Percentiles rank a stretch among this genome's conserved stretches.
Conservation (phyloP, 331 rosid genomes). For the Pyracantha coccinea region DNA sequence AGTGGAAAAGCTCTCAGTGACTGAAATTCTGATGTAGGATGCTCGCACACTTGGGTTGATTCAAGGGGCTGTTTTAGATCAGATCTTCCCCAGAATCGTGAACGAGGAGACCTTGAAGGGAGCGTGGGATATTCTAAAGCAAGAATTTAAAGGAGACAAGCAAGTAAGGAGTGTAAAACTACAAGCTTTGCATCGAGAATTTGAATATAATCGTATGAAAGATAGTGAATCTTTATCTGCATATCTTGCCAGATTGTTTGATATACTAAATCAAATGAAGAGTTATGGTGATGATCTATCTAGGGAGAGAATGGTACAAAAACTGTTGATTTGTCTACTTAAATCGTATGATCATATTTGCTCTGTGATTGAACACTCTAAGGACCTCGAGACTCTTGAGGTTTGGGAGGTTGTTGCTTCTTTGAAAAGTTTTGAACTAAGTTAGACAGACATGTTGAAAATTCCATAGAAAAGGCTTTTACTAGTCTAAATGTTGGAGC, state of each 20-base stretch:
- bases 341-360: neutral
- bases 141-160: no score
- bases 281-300: neutral
- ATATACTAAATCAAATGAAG: neutral
- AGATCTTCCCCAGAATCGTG: no score
- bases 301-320: neutral
- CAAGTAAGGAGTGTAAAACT: neutral
- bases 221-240: no score
- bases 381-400: neutral
- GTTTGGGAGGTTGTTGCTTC: neutral
- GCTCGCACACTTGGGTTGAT: neutral
- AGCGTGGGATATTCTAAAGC: neutral
- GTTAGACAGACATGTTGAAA: neutral
- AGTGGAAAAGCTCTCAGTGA: neutral
- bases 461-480: neutral
- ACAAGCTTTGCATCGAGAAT: neutral
- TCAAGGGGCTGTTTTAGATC: neutral
- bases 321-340: accelerated
- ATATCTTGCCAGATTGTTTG: neutral
- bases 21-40: neutral
- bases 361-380: neutral
- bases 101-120: neutral
- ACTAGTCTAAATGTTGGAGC: no score
- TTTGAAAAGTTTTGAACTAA: no score
- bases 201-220: neutral